Percentiles rank a stretch among this genome's conserved stretches.
Evolutionary conservation across 495 filamentous ascomycete genomes (phyloP).

Genomic region (Podospora tetraspora): DNA sequence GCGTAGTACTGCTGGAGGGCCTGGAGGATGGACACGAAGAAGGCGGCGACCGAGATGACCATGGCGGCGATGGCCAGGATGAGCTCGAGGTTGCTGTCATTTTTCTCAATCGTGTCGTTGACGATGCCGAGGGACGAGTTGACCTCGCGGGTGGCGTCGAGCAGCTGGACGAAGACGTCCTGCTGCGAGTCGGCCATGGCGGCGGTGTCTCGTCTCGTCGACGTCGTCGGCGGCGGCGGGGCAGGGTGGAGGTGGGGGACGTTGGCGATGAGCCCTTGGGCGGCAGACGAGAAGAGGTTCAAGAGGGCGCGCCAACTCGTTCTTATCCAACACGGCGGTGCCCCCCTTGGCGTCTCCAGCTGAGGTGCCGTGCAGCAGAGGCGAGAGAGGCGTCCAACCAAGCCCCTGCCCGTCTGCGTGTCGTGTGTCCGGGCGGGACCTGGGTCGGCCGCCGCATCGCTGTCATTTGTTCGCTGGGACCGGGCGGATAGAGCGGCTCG

Average conservation of each 20-base stretch:
- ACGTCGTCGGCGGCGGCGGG: background rate
- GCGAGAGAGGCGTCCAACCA: background rate
- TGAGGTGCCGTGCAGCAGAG: background rate
- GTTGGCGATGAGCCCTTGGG: background rate
- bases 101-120: background rate
- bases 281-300: background rate
- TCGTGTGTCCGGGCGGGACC: background rate
- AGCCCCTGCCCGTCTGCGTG: background rate
- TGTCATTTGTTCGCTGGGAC: background rate
- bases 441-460: background rate
- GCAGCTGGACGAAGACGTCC: background rate
- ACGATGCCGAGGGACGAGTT: background rate
- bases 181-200: background rate
- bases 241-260: background rate
- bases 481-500: background rate
- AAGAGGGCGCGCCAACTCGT: background rate
- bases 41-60: constrained; percentile 21
- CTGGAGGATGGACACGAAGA: constrained; percentile 19
- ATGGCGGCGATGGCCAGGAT: constrained; percentile 20
- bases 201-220: background rate
- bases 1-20: constrained; percentile 13
- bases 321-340: background rate
- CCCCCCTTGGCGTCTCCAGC: background rate
- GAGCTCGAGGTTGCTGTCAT: constrained; percentile 3
- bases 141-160: background rate